Evolutionary conservation across 306 rosid species (phyloP), one percentile per base, ranked within the genome.

Genomic region (Calophaca sinica): DNA sequence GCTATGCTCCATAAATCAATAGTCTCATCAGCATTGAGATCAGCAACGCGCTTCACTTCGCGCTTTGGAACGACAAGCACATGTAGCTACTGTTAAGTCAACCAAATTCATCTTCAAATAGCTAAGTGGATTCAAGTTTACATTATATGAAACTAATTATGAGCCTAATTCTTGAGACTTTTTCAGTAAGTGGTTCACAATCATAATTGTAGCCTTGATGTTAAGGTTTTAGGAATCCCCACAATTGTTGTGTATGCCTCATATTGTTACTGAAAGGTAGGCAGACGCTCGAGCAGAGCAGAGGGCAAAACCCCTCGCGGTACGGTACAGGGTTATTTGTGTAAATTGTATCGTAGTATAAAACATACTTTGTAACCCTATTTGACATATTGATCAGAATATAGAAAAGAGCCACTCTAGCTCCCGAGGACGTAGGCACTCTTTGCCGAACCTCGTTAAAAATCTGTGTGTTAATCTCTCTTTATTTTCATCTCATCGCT

Each of bases 41-140:
- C 98, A 8, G 79, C 81, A 62, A 94, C 88, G 42, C 97, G 98
- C 70, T 89, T 89, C 79, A 84, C 96, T 84, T 91, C 92, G 10
- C 96, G 97, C 89, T 88, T 91, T 13, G 98, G 94, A 83, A 90
- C 86, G 54, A 94, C 67, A 29, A 94, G 96, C 75, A 94, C 97
- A 67, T 94, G 97, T 91, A 68, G 42, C 68, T 82, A 63, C n/a
- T 44, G 93, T 91, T 80, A 94, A 94, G 96, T 78, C 80, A 82
- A 85, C 7, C 26, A 4, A 29, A 72, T 59, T 36, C 60, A 74
- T 2, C 46, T 68, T 35, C 64, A 72, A 45, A 60, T 11, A 3
- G 33, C 67, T 36, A 53, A 38, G 26, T 35, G 28, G 7, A 36
- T 44, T 12, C 14, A 35, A 63, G 42, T 45, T 81, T 9, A 11